Conservation (phyloP, 495 filamentous ascomycete genomes). For the Recurvomyces mirabilis region DNA sequence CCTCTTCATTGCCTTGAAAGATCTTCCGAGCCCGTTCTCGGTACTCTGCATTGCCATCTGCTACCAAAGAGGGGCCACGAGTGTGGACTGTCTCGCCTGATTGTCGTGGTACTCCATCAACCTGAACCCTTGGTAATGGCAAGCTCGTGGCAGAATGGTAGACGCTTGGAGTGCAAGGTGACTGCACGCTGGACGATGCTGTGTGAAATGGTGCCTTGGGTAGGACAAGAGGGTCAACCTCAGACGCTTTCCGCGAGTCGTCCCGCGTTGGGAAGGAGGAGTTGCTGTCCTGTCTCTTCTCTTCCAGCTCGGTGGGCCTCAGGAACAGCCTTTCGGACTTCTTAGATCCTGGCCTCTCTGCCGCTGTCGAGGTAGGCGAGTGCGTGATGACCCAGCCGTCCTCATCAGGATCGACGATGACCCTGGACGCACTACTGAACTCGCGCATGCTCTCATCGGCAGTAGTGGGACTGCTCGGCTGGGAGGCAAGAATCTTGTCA, state of each 20-base stretch:
- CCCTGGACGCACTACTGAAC: slow-evolving; percentile 2
- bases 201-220: neutral
- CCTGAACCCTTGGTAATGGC: slow-evolving; percentile 33
- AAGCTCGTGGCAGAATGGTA: slow-evolving; percentile 39
- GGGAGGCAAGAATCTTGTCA: slow-evolving; percentile 12
- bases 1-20: slow-evolving; percentile 74
- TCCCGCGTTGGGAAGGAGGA: neutral
- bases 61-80: neutral
- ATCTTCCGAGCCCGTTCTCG: slow-evolving; percentile 66
- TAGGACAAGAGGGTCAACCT: neutral
- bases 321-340: slow-evolving; percentile 28
- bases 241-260: slow-evolving; percentile 3
- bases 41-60: slow-evolving; percentile 39
- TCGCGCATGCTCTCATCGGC: neutral
- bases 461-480: slow-evolving; percentile 2
- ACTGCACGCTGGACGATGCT: slow-evolving; percentile 18
- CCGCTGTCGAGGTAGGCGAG: slow-evolving; percentile 8
- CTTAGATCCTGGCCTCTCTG: slow-evolving; percentile 20
- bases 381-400: slow-evolving; percentile 26
- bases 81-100: slow-evolving; percentile 4
- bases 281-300: slow-evolving; percentile 25
- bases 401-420: slow-evolving; percentile 21
- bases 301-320: slow-evolving; percentile 34
- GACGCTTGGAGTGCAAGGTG: slow-evolving; percentile 35
- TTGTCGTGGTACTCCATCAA: slow-evolving; percentile 28